Evolutionary conservation across 2,329 filamentous ascomycete species (phyloP).

Genomic region (Metarhizium robertsii): DNA sequence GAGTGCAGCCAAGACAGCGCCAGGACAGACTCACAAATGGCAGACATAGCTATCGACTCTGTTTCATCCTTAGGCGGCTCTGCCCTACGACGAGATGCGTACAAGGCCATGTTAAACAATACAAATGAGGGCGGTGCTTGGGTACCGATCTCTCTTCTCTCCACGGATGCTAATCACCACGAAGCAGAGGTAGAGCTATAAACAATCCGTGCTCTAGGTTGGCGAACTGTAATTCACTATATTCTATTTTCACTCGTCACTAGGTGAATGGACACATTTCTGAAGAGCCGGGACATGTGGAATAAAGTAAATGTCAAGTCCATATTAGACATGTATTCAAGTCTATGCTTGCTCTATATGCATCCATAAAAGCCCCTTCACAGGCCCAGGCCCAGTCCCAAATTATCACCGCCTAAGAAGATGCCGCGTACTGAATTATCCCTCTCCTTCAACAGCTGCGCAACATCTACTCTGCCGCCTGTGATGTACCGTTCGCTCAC

Average conservation of each 20-base stretch:
- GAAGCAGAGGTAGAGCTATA: conserved; percentile 23
- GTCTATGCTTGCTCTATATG: neutral
- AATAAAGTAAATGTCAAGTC: neutral
- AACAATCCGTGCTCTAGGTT: neutral
- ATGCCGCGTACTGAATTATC: conserved; percentile 32
- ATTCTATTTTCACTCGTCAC: no score
- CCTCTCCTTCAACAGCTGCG: conserved; percentile 55
- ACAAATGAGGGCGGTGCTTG: conserved; percentile 16
- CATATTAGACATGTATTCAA: neutral
- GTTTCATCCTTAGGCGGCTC: conserved; percentile 11
- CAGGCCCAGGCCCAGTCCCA: conserved; percentile 17
- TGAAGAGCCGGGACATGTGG: no score
- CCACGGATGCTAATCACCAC: conserved; percentile 24
- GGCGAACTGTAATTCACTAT: no score
- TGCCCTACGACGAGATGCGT: conserved; percentile 20
- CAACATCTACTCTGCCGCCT: conserved; percentile 74
- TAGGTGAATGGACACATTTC: no score
- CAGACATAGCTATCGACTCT: neutral
- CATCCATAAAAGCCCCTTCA: neutral
- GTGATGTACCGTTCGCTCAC: conserved; percentile 83
- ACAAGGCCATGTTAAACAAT: conserved; percentile 22
- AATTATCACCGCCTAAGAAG: conserved; percentile 32
- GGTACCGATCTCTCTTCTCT: conserved; percentile 23
- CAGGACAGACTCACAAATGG: neutral
- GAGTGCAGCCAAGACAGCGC: neutral